Evolutionary conservation across 768 basidiomycete species (phyloP).

Genomic region (Calocybe indica): DNA sequence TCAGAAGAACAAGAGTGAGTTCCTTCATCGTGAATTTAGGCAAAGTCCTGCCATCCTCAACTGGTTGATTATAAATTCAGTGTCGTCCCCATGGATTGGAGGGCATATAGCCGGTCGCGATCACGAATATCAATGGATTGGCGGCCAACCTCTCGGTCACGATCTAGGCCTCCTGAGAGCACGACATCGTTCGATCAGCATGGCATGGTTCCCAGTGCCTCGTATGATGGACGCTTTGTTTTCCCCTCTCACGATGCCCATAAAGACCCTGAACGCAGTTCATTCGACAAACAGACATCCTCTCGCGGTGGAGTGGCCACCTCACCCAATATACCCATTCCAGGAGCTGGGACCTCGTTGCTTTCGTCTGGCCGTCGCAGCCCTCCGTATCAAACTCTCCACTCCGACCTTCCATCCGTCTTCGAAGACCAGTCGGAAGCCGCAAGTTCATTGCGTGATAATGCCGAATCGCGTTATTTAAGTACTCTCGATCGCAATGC

Average conservation of each 20-base stretch:
- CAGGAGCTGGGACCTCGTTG: conserved; percentile 31
- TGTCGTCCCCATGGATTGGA: conserved; percentile 84
- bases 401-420: conserved; percentile 37
- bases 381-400: conserved; percentile 29
- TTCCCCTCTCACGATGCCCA: conserved; percentile 29
- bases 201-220: conserved; percentile 18
- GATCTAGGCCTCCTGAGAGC: conserved; percentile 66
- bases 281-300: conserved; percentile 11
- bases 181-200: conserved; percentile 44
- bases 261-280: conserved; percentile 19
- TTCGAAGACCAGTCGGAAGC: conserved; percentile 38
- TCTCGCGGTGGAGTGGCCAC: conserved; percentile 14
- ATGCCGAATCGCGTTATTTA: conserved; percentile 19
- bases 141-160: conserved; percentile 73
- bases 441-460: conserved; percentile 25
- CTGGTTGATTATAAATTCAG: conserved; percentile 21
- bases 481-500: conserved; percentile 29
- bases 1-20: conserved; percentile 74
- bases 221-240: conserved; percentile 38
- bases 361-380: conserved; percentile 41
- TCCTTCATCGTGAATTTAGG: conserved; percentile 4
- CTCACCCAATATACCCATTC: conserved; percentile 31
- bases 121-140: conserved; percentile 92
- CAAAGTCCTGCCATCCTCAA: not conserved
- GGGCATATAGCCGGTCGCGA: conserved; percentile 84